Evolutionary conservation across 441 rosid genomes (phyloP).

Genomic region (Oxalis stricta): DNA sequence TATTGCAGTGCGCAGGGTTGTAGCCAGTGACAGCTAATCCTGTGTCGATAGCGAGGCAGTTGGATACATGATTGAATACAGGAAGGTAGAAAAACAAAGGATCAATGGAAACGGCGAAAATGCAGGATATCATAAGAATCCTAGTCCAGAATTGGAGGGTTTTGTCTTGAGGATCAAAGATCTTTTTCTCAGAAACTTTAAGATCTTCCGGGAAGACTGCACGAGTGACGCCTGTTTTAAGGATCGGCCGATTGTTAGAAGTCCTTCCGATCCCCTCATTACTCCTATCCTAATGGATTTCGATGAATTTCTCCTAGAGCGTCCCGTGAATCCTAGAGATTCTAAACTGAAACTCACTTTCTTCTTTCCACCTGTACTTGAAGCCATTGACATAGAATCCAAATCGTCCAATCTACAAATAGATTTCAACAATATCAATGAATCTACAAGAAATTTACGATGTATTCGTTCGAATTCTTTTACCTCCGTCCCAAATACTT

Average conservation of each 20-base stretch:
- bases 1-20: slow-evolving; percentile 43
- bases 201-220: slow-evolving; percentile 81
- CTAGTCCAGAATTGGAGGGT: slow-evolving; percentile 75
- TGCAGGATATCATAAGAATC: slow-evolving; percentile 66
- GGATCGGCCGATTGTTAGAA: slow-evolving; percentile 47
- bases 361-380: slow-evolving; percentile 29
- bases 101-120: slow-evolving; percentile 69
- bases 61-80: slow-evolving; percentile 32
- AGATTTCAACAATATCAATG: too few species aligned
- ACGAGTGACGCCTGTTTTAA: slow-evolving; percentile 37
- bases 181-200: slow-evolving; percentile 53
- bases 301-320: slow-evolving; percentile 26
- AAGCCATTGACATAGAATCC: slow-evolving; percentile 42
- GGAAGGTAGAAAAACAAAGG: slow-evolving; percentile 89
- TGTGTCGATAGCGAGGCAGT: slow-evolving; percentile 62
- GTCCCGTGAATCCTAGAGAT: slow-evolving; percentile 21
- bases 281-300: slow-evolving; percentile 49
- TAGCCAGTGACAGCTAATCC: slow-evolving; percentile 49
- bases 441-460: too few species aligned
- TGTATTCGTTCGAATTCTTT: too few species aligned
- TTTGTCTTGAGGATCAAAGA: slow-evolving; percentile 84
- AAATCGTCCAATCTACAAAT: slow-evolving; percentile 58
- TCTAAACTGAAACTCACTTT: slow-evolving; percentile 25
- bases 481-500: too few species aligned
- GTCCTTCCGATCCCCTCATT: slow-evolving; percentile 56